Conservation (phyloP, 345 rosid species). For the Reutealis trisperma region DNA sequence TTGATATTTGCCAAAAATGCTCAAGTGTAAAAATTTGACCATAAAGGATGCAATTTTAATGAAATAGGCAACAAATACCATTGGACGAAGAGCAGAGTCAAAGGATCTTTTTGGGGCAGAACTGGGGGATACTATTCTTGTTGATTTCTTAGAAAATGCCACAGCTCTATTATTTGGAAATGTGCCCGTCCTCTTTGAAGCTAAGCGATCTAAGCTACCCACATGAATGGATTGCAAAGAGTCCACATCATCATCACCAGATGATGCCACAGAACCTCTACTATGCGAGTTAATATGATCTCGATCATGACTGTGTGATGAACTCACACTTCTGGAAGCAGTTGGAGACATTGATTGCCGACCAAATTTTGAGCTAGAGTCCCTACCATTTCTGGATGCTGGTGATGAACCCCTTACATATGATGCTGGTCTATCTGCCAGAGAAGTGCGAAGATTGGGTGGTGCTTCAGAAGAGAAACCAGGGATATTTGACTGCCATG, state of each 20-base stretch:
- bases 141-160: slow-evolving; percentile 59
- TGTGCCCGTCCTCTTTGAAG: slow-evolving; percentile 54
- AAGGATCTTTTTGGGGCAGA: slow-evolving; percentile 85
- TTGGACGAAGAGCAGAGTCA: slow-evolving; percentile 76
- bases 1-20: background rate
- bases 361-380: slow-evolving; percentile 50
- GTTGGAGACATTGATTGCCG: slow-evolving; percentile 97
- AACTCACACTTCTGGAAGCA: slow-evolving; percentile 83
- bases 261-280: slow-evolving; percentile 88
- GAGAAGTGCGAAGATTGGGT: slow-evolving; percentile 95
- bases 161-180: slow-evolving; percentile 65
- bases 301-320: slow-evolving; percentile 86
- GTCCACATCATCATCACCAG: slow-evolving; percentile 85
- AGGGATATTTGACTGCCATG: slow-evolving; percentile 91
- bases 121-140: slow-evolving; percentile 55
- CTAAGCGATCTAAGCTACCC: slow-evolving; percentile 49
- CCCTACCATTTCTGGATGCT: slow-evolving; percentile 86
- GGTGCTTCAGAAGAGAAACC: slow-evolving; percentile 97
- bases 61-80: slow-evolving; percentile 48
- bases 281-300: slow-evolving; percentile 80
- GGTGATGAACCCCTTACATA: slow-evolving; percentile 98
- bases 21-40: background rate
- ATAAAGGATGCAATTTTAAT: background rate
- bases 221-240: slow-evolving; percentile 63
- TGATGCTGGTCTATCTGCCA: slow-evolving; percentile 88